Evolutionary conservation across 345 rosid genomes (phyloP), one percentile per base, ranked within the genome.

Genomic region (Salix purpurea): DNA sequence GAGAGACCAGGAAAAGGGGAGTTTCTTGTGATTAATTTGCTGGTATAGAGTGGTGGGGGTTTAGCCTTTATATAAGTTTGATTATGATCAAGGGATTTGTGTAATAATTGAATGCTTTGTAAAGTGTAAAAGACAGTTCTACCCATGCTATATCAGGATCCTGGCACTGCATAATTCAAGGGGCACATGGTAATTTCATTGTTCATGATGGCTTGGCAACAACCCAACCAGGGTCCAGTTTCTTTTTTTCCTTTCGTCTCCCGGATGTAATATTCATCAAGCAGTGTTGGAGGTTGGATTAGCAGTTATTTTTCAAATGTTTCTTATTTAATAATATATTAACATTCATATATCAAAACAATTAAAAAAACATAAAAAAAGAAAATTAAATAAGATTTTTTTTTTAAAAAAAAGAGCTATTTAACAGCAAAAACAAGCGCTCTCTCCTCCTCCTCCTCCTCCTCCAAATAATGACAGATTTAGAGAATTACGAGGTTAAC

Each of bases 11-110:
- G 34, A 16, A 71, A 62, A 26, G 14, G 74, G 73, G 73, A 77
- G 60, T 67, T 7, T 74, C 36, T 72, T 77, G 48, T 42, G 36
- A 26, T 58, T 5, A 37, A n/a, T 77, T 77, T 67, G 75, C 77
- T 75, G 34, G 70, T 74, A 30, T 26, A 81, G 76, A 23, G 48
- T 65, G 40, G 52, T 60, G 76, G 71, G 69, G 23, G 26, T 76
- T 77, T 50, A 66, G 81, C 44, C 75, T 56, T 87, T 83, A 77
- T 83, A 87, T 81, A 78, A 70, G 62, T 68, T 60, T 46, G 75
- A 87, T 78, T 76, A 74, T 70, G 24, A 24, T 36, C 40, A 18
- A 4, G 54, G 40, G 16, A 16, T 24, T 73, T 56, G 44, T 37
- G 21, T 9, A 14, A 36, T 9, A 14, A 36, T 11, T 36, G 39